These are phyloP conservation scores for Filobasidium uniguttulatum DNA, from an alignment of 1,284 basidiomycete genomes.

Conservation along the genomic window DNA sequence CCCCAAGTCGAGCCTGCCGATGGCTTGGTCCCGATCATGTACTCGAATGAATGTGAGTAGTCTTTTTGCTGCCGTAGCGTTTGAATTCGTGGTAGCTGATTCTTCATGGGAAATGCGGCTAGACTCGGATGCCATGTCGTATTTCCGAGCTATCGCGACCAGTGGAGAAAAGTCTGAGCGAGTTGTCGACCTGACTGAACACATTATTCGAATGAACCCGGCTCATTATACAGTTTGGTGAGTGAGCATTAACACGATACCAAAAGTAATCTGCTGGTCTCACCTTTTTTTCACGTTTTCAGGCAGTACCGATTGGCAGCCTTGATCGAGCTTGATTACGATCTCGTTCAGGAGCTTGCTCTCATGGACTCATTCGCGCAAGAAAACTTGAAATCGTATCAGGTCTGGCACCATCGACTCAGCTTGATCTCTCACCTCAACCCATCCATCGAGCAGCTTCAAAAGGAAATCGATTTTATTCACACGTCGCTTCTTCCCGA, in stretches of 20 bases:
- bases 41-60: constrained; percentile 65
- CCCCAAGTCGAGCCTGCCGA: constrained; percentile 62
- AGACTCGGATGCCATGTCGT: constrained; percentile 86
- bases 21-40: constrained; percentile 78
- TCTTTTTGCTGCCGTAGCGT: neutral
- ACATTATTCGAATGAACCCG: constrained; percentile 72
- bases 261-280: constrained; percentile 4
- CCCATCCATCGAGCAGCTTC: constrained; percentile 37
- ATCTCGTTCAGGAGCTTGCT: constrained; percentile 58
- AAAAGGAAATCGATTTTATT: constrained; percentile 63
- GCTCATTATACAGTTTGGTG: constrained; percentile 92
- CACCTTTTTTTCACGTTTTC: constrained; percentile 7
- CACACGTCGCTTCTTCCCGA: constrained; percentile 55
- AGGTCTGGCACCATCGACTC: constrained; percentile 93
- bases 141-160: constrained; percentile 71
- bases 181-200: constrained; percentile 70
- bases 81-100: neutral
- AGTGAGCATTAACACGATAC: constrained; percentile 10
- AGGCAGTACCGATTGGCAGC: constrained; percentile 91
- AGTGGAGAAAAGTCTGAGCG: constrained; percentile 60
- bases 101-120: constrained; percentile 5
- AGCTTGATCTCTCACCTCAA: constrained; percentile 50
- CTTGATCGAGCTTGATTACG: constrained; percentile 50
- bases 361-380: constrained; percentile 74
- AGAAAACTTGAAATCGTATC: constrained; percentile 77